A percentile compares a stretch with the other conserved stretches of the same genome.
phyloP scores from a whole-genome alignment of 2,329 filamentous ascomycete species.

The Penicillium sp. region DNA sequence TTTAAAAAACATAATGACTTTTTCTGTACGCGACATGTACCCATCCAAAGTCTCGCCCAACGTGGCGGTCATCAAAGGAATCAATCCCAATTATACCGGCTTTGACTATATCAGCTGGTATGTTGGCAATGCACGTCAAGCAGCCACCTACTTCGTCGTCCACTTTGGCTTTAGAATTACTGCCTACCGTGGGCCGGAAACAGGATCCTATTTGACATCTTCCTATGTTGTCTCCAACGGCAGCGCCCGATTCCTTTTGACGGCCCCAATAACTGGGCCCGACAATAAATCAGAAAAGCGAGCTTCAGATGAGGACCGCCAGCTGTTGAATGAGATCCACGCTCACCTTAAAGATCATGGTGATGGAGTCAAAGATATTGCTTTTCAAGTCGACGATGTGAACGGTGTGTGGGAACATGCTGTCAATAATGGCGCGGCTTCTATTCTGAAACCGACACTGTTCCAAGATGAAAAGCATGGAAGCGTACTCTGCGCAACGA shows the following conservation, averaged over 20 bases:
- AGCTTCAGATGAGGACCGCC: too few relatives aligned
- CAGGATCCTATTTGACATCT: slow-evolving; percentile 72
- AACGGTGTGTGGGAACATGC: too few relatives aligned
- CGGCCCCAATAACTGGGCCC: too few relatives aligned
- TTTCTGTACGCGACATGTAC: too few relatives aligned
- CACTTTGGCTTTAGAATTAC: slow-evolving; percentile 78
- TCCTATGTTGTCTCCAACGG: slow-evolving; percentile 79
- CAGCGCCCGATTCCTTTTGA: slow-evolving; percentile 77
- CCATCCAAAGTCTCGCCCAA: too few relatives aligned
- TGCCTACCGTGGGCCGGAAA: slow-evolving; percentile 83
- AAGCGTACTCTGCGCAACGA: slow-evolving; percentile 69
- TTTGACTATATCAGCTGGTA: slow-evolving; percentile 92
- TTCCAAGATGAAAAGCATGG: slow-evolving; percentile 48
- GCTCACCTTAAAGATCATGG: too few relatives aligned
- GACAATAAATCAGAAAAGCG: too few relatives aligned
- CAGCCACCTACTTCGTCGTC: slow-evolving; percentile 77
- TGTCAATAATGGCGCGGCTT: slow-evolving; percentile 65
- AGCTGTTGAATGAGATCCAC: too few relatives aligned
- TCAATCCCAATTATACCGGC: slow-evolving; percentile 47
- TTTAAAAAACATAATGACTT: too few relatives aligned
- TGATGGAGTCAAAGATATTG: too few relatives aligned
- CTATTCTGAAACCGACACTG: slow-evolving; percentile 59
- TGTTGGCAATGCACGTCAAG: slow-evolving; percentile 91
- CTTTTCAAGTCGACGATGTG: too few relatives aligned
- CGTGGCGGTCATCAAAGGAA: too few relatives aligned